A percentile compares a stretch with the other conserved stretches of the same genome.
Evolutionary conservation across 2,329 filamentous ascomycete species (phyloP).

Genomic region (Botrytis medusae): DNA sequence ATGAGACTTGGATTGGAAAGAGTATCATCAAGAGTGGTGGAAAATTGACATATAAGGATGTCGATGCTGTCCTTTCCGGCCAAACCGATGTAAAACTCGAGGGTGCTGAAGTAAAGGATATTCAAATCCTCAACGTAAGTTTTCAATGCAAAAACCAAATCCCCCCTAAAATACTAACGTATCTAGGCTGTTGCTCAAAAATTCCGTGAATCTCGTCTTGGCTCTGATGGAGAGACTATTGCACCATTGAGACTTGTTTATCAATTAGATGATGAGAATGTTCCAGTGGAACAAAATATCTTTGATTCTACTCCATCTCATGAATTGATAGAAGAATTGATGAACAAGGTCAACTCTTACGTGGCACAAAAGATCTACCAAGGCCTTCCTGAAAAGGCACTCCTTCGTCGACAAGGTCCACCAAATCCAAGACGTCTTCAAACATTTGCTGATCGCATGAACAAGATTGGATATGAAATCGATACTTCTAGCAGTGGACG

Average conservation of each 20-base stretch:
- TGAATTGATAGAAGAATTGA: conserved; percentile 91
- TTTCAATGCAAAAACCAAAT: neutral
- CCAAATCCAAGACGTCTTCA: conserved; percentile 87
- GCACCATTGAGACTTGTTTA: conserved; percentile 86
- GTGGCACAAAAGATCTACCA: conserved; percentile 81
- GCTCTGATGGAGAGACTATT: conserved; percentile 74
- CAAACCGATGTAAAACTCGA: conserved; percentile 61
- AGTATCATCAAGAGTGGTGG: conserved; percentile 88
- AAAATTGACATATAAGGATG: conserved; percentile 80
- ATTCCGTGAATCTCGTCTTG: conserved; percentile 85
- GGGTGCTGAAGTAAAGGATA: conserved; percentile 68
- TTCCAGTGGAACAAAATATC: conserved; percentile 93
- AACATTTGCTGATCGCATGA: conserved; percentile 92
- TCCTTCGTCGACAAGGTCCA: conserved; percentile 81
- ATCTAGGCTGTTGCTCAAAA: conserved; percentile 74
- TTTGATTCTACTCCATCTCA: conserved; percentile 88
- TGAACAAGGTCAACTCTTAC: conserved; percentile 87
- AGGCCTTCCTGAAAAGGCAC: conserved; percentile 84
- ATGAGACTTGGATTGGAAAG: conserved; percentile 92
- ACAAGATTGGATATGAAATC: conserved; percentile 82
- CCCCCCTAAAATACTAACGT: conserved; percentile 31
- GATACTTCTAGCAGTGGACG: conserved; percentile 87
- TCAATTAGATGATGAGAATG: conserved; percentile 96
- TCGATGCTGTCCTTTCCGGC: conserved; percentile 76
- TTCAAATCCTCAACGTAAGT: conserved; percentile 74